Evolutionary conservation across 305 asterid species (phyloP).

Genomic region (Rubia balearica): DNA sequence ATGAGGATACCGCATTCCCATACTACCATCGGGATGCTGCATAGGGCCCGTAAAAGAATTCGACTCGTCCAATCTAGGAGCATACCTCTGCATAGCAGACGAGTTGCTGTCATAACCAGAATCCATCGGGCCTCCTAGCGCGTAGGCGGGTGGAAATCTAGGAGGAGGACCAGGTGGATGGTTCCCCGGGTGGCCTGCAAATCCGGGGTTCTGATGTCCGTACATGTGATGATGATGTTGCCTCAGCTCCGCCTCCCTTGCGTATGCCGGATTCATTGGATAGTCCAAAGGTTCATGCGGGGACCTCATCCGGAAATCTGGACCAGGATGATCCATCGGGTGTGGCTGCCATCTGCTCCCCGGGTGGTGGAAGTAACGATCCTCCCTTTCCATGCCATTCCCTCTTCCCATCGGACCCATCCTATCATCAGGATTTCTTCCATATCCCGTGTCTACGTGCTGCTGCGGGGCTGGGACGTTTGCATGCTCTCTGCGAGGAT

Average conservation of each 20-base stretch:
- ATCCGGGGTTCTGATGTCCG: conserved; percentile 26
- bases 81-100: conserved; percentile 44
- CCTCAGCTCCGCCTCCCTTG: conserved; percentile 23
- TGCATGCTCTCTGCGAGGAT: conserved; percentile 20
- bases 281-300: conserved; percentile 26
- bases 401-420: conserved; percentile 16
- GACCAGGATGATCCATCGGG: conserved; percentile 19
- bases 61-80: conserved; percentile 46
- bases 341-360: conserved; percentile 19
- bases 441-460: conserved; percentile 24
- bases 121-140: conserved; percentile 11
- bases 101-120: conserved; percentile 23
- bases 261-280: conserved; percentile 19
- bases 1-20: not conserved
- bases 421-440: conserved; percentile 17
- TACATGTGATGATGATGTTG: conserved; percentile 18
- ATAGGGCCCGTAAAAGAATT: conserved; percentile 15
- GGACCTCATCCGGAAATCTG: conserved; percentile 23
- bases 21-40: conserved; percentile 1
- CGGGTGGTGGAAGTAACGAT: conserved; percentile 4
- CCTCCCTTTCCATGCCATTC: conserved; percentile 25
- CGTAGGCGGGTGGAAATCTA: conserved; percentile 17
- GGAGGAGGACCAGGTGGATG: conserved; percentile 20
- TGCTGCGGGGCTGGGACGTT: conserved; percentile 23
- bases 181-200: conserved; percentile 22